Evolutionary conservation across 2,329 filamentous ascomycete species (phyloP).

Genomic region (Colletotrichum abscissum): DNA sequence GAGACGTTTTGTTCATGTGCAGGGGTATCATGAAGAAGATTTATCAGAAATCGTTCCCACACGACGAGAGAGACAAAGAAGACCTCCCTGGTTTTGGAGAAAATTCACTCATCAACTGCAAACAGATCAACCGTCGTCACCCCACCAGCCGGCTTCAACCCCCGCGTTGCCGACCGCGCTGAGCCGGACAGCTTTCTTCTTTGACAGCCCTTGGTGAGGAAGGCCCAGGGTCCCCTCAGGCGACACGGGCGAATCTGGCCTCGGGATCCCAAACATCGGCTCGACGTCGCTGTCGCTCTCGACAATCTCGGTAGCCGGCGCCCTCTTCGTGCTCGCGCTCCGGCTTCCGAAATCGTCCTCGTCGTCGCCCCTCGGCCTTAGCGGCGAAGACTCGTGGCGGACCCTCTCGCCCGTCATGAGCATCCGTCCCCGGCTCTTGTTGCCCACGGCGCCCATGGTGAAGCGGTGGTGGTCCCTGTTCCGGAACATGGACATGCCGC

Average conservation of each 20-base stretch:
- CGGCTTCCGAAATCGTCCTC: background rate
- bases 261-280: slow-evolving; percentile 44
- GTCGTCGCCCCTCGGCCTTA: slow-evolving; percentile 10
- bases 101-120: background rate
- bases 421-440: slow-evolving; percentile 18
- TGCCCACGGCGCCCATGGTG: background rate
- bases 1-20: slow-evolving; percentile 17
- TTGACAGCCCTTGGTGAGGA: slow-evolving; percentile 37
- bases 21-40: slow-evolving; percentile 36
- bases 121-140: slow-evolving; percentile 47
- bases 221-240: slow-evolving; percentile 16
- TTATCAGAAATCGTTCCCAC: slow-evolving; percentile 7
- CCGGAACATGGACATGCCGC: slow-evolving; percentile 19
- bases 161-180: slow-evolving; percentile 51
- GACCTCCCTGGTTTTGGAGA: background rate
- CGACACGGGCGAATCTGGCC: slow-evolving; percentile 51
- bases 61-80: background rate
- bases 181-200: slow-evolving; percentile 55
- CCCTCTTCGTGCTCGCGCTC: background rate
- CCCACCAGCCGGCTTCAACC: slow-evolving; percentile 50
- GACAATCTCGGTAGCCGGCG: background rate
- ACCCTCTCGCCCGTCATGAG: slow-evolving; percentile 16
- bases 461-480: background rate
- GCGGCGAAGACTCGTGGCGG: slow-evolving; percentile 21
- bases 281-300: slow-evolving; percentile 39